Evolutionary conservation across 495 filamentous ascomycete genomes (phyloP), one percentile per base, ranked within the genome.

Genomic region (Xylaria acuta): DNA sequence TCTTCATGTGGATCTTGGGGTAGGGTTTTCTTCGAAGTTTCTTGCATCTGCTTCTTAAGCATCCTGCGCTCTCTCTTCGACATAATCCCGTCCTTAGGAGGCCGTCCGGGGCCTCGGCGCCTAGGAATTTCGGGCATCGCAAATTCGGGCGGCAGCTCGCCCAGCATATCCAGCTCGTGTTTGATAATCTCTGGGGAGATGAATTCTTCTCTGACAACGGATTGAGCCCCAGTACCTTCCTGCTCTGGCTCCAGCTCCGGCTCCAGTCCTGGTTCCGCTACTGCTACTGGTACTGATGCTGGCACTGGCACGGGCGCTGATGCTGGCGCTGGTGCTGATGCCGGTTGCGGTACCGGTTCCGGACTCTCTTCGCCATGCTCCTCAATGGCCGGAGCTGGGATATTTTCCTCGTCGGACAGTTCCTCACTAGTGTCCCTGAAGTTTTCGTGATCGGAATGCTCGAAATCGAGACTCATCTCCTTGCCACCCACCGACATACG

Each of bases 41-140:
- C 83, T 74, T 83, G 80, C 49, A 82, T 87, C 72, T 91, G 88
- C 75, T 90, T 91, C 75, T 90, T 90, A 68, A 91, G 84, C 72
- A 90, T 81, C 71, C 87, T 86, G 72, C 91, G 85, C 79, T 93
- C 92, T 47, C 94, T 88, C 83, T 97, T 97, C 9, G 94, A 97
- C 89, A 97, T 94, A 77, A 96, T 90, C 8, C 94, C 94, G 80
- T 97, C 92, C 85, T 97, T 97, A 11, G 94, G 94, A 56, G 94
- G 94, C 66, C 94, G 84, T 41, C 94, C 94, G 56, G 94, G 94
- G 14, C 94, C 94, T 66, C 92, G 91, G 67, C 93, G 92, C 77
- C 90, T 93, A 4, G 86, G 84, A 6, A 88, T 86, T n/a, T 82
- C 75, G 6, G 82, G 74, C 38, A 74, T 78, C 7, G 75, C 71